A percentile compares a stretch with the other conserved stretches of the same genome.
Evolutionary conservation across 306 rosid genomes (phyloP).

Genomic region (Cucumis sativus): Cucumber_9930_V3 NC_026657.2:501001-501500

Average conservation of each 20-base stretch:
- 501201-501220: background rate
- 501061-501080: conserved; percentile 61
- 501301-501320: background rate
- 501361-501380: conserved; percentile 4
- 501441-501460: background rate
- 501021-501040: conserved; percentile 52
- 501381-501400: conserved; percentile 14
- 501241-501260: background rate
- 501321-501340: conserved; percentile 8
- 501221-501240: background rate
- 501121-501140: conserved; percentile 70
- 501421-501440: conserved; percentile 1
- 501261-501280: background rate
- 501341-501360: background rate
- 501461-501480: background rate
- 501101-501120: conserved; percentile 97
- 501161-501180: conserved; percentile 44
- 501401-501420: conserved; percentile 11
- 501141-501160: conserved; percentile 66
- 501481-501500: background rate
- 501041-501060: conserved; percentile 7
- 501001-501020: conserved; percentile 71
- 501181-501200: conserved; percentile 15
- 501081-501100: conserved; percentile 83
- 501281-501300: conserved; percentile 6